Evolutionary conservation across 495 filamentous ascomycete genomes (phyloP), one percentile per base, ranked within the genome.

Genomic region (Xanthoparmelia taractica): DNA sequence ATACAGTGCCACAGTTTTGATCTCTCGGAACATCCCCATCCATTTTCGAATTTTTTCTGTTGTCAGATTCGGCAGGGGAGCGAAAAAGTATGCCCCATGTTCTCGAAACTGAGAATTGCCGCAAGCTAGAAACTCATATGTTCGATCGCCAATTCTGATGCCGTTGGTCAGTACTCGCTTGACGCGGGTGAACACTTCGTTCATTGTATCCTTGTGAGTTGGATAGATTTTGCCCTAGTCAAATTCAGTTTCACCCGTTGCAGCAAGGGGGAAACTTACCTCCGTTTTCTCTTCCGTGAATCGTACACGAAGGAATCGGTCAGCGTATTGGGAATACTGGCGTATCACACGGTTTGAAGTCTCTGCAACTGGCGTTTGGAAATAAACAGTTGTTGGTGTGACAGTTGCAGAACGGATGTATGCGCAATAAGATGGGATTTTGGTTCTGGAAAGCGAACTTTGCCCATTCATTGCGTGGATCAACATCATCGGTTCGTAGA

Each of bases 91-190:
- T 2, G 92, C 92, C 0, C 91, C 90, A 70, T 92, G 85, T 70
- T 97, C 93, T 18, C 94, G 84, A 63, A 99, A 88, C 66, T 97
- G 94, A 0, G 93, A 96, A 72, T 96, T 97, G 0, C 94, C 93
- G 72, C 91, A 96, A 8, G 95, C 93, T 29, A 99, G 84, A 67
- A 96, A 97, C 69, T 95, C 82, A 71, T 89, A 99, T 66, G 84
- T 86, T 17, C 88, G 85, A 65, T 84, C 84, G 17, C 89, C 94
- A 58, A 99, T 85, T 2, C 74, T 76, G 63, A 99, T 96, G 10
- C 94, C 94, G 50, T 92, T 84, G 8, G 73, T 76, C 68, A 98
- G 69, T 7, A 88, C 82, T 54, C 85, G 79, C 67, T 84, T 85
- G 65, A 96, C 78, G 18, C 91, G 84, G 20, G 81, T 82, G 69